phyloP scores from a whole-genome alignment of 108 stramenopile species.

The Stephanodiscus triporus region DNA sequence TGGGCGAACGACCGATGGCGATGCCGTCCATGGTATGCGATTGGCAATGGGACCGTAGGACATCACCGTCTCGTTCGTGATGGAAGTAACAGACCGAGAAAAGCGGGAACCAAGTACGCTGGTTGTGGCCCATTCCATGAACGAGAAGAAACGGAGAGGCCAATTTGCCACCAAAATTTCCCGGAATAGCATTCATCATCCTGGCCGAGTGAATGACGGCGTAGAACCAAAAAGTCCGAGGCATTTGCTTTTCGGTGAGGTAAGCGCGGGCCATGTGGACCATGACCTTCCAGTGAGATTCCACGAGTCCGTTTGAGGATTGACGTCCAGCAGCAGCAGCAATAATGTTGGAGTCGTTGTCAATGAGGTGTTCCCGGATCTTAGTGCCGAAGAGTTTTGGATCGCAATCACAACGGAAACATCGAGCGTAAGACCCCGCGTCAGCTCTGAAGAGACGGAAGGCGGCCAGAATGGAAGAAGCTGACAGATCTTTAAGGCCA shows the following conservation, averaged over 20 bases:
- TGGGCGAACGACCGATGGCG: too few relatives aligned
- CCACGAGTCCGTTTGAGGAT: too few relatives aligned
- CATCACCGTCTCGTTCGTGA: not conserved
- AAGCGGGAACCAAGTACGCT: not conserved
- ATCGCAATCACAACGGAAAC: constrained; percentile 25
- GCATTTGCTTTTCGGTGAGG: not conserved
- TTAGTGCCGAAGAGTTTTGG: constrained; percentile 7
- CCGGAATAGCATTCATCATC: not conserved
- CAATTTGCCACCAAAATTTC: too few relatives aligned
- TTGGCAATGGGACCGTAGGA: not conserved
- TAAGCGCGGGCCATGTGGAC: not conserved
- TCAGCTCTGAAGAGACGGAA: constrained; percentile 7
- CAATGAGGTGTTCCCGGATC: too few relatives aligned
- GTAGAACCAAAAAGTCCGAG: not conserved
- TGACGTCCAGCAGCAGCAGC: too few relatives aligned
- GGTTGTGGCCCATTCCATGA: not conserved
- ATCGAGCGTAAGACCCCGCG: constrained; percentile 1
- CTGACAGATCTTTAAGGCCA: constrained; percentile 14
- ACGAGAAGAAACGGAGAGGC: too few relatives aligned
- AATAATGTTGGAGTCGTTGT: too few relatives aligned
- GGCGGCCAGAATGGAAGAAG: constrained; percentile 5
- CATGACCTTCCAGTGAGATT: not conserved
- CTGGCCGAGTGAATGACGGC: not conserved
- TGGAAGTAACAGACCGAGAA: not conserved
- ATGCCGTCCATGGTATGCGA: not conserved